Conservation (phyloP, 2,329 filamentous ascomycete species). For the Aspergillus sclerotialis region DNA sequence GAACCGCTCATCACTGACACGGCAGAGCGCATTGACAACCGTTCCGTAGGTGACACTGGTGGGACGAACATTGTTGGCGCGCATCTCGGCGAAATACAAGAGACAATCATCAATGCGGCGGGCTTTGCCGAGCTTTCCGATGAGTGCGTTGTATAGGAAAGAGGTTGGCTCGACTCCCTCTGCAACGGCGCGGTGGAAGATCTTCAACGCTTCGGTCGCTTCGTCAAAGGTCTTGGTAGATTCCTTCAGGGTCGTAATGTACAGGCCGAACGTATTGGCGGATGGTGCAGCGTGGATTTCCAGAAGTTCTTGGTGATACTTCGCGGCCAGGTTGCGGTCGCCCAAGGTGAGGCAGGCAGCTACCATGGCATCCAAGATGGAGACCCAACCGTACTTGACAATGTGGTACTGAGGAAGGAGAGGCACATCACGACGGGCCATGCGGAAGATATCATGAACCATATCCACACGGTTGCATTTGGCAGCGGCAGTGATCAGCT, state of each 20-base stretch:
- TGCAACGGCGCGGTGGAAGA: conserved; percentile 87
- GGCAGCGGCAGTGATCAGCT: conserved; percentile 84
- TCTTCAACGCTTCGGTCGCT: conserved; percentile 91
- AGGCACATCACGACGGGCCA: conserved; percentile 85
- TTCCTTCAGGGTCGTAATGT: conserved; percentile 98
- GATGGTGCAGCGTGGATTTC: conserved; percentile 87
- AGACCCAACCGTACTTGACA: conserved; percentile 92
- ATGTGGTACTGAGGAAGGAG: conserved; percentile 75
- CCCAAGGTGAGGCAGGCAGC: conserved; percentile 80
- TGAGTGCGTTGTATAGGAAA: conserved; percentile 96
- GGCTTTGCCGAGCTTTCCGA: conserved; percentile 96
- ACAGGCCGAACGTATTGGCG: conserved; percentile 94
- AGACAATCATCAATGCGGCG: conserved; percentile 96
- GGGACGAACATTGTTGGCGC: conserved; percentile 80
- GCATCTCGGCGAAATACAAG: conserved; percentile 98
- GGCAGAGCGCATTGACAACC: conserved; percentile 93
- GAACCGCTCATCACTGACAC: conserved; percentile 95
- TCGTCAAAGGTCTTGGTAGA: conserved; percentile 97
- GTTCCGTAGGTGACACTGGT: conserved; percentile 98
- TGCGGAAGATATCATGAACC: conserved; percentile 78
- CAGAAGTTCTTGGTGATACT: conserved; percentile 85
- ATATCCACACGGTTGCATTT: conserved; percentile 75
- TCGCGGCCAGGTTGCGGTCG: conserved; percentile 70
- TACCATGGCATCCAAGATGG: conserved; percentile 93
- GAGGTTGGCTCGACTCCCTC: conserved; percentile 95